Evolutionary conservation across 2,329 filamentous ascomycete genomes (phyloP), one percentile per base, ranked within the genome.

Genomic region (Apiospora sp.): DNA sequence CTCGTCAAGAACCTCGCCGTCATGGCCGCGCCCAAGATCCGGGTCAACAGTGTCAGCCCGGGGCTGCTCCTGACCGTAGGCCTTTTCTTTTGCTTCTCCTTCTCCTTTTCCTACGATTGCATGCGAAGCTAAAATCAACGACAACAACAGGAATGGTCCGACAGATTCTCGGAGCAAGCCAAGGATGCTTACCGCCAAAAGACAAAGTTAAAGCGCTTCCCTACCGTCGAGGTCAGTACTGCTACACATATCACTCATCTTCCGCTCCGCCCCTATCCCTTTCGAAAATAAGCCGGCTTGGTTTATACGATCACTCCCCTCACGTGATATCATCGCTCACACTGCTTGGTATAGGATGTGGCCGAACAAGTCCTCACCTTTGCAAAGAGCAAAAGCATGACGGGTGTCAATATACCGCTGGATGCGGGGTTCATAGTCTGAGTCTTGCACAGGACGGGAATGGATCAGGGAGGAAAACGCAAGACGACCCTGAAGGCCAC

Each of bases 21-120:
- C 5, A 87, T 88, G 72, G 86, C 86, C 14, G 86, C 85, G 0
- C 88, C 89, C 0, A 85, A 84, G 61, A 87, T 92, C 30, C 79
- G 89, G n/a, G 89, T 91, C 7, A 92, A 92, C 74, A 85, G 82
- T 61, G 87, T 91, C 0, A 87, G 85, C 4, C 89, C 90, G 0
- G 89, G 89, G 0, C 74, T 90, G 19, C 77, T 88, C 73, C 76
- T 87, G 51, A 88, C 86, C 48, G 86, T 87, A 77, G 75, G 82
- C 7, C 4, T 37, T 37, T 81, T 19, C 19, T 34, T 8, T 22
- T 30, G 5, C 16, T 7, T 54, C 49, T 54, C 12, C 24, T 54
- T 24, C 68, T 24, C 64, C 22, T 13, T 13, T n/a, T n/a, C 12
- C 19, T n/a, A 37, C 3, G 12, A 34, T 37, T 37, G 37, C 43